Percentiles rank a stretch among this genome's conserved stretches.
phyloP scores from a whole-genome alignment of 306 rosid genomes.

The Senna tora region DNA sequence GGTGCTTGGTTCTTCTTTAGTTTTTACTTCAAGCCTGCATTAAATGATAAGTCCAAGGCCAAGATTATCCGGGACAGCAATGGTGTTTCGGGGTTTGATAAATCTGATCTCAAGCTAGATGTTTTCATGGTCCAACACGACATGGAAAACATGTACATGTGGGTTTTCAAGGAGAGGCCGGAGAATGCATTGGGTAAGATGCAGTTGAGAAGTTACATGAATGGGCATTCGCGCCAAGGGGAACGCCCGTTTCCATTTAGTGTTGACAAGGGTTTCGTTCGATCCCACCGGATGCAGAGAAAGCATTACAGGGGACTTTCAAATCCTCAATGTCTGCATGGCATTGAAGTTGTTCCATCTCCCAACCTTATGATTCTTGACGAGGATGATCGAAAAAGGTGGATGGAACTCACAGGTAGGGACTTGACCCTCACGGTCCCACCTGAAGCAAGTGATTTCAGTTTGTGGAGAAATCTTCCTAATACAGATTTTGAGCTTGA shows the following conservation, averaged over 20 bases:
- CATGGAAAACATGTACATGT: constrained; percentile 62
- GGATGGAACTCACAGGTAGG: constrained; percentile 56
- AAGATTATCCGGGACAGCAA: constrained; percentile 46
- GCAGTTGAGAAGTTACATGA: constrained; percentile 63
- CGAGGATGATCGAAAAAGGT: constrained; percentile 54
- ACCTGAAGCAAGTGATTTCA: constrained; percentile 51
- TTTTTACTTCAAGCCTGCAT: constrained; percentile 57
- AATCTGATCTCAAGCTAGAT: constrained; percentile 52
- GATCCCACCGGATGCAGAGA: constrained; percentile 60
- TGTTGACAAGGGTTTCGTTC: constrained; percentile 54
- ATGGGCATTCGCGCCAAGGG: constrained; percentile 61
- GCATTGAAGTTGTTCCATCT: constrained; percentile 49
- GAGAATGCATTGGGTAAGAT: constrained; percentile 57
- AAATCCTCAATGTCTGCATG: constrained; percentile 56
- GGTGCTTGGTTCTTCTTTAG: constrained; percentile 61
- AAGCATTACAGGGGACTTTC: constrained; percentile 61
- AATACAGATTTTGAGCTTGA: constrained; percentile 50
- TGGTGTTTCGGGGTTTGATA: constrained; percentile 52
- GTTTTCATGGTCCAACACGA: constrained; percentile 56
- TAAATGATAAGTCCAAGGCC: constrained; percentile 54
- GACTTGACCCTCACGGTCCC: constrained; percentile 50
- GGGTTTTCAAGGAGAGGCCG: constrained; percentile 62
- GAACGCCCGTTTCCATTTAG: constrained; percentile 59
- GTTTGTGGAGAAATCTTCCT: constrained; percentile 52
- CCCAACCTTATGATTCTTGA: constrained; percentile 53